Base-by-base conservation (phyloP, 345 rosid species). In the Nasturtium officinale region DNA sequence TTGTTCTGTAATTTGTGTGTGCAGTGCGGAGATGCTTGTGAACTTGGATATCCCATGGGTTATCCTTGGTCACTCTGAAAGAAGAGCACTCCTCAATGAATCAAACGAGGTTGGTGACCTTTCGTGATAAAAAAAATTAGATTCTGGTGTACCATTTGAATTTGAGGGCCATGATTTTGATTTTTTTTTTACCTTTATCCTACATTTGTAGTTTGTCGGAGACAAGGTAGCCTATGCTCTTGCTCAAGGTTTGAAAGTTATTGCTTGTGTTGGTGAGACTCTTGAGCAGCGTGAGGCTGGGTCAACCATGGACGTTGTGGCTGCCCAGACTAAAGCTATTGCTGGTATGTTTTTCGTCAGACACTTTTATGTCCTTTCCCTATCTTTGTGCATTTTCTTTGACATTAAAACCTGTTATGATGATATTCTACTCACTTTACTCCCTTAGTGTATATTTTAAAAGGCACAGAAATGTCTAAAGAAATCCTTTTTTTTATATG, bases 201-300 rank as follows among this genome's bases (percentile, higher is more conserved):
- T 20, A 48, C 61, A 60, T 63, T 45, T 79, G n/a, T 76, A 94
- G 98, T 86, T 90, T 33, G 96, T 94, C 5, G 97, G 86, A 26
- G 92, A 90, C 12, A 94, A 94, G 86, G 97, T 89, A 77, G 90
- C 89, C 66, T 90, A 90, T 84, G 97, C 98, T 43, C 98, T 94
- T 68, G 38, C 88, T 63, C 83, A 87, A 85, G 98, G 98, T 71
- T 70, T 93, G 83, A 90, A 87, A 77, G 97, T 93, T 48, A 90
- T 93, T 66, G 98, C 97, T 74, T 93, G 98, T 76, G 87, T 90
- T 38, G 98, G 97, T 58, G 98, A 93, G 85, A 90, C 94, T 46
- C 90, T 89, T 40, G 97, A 89, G 82, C 90, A 94, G 77, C 84
- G 96, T 4, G 97, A 90, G 81, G 73, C 95, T 32, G 98, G 95